These are phyloP conservation scores for Cutaneotrichosporon cavernicola DNA, from an alignment of 1,284 basidiomycete species.

Conservation along the genomic window DNA sequence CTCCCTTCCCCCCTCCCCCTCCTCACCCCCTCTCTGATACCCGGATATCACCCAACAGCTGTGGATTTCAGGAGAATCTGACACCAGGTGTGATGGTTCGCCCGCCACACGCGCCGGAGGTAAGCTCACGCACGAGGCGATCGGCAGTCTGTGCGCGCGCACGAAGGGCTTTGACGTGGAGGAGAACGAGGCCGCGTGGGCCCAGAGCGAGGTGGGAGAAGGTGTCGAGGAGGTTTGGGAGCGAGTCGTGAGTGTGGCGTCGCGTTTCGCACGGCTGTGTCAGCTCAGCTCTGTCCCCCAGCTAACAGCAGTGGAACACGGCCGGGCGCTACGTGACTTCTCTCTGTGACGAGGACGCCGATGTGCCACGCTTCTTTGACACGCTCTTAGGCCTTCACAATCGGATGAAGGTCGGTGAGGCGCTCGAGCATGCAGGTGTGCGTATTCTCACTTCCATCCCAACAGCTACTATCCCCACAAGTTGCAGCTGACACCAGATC, in stretches of 20 bases:
- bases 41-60: too few relatives aligned
- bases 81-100: slow-evolving; percentile 25
- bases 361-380: slow-evolving; percentile 42
- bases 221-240: slow-evolving; percentile 53
- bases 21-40: too few relatives aligned
- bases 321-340: slow-evolving; percentile 50
- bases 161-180: slow-evolving; percentile 35
- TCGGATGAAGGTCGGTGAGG: slow-evolving; percentile 29
- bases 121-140: slow-evolving; percentile 44
- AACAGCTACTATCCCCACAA: not conserved
- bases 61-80: not conserved
- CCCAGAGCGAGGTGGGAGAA: slow-evolving; percentile 50
- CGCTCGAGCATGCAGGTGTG: slow-evolving; percentile 46
- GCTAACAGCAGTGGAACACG: slow-evolving; percentile 44
- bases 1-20: too few relatives aligned
- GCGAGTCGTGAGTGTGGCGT: slow-evolving; percentile 38
- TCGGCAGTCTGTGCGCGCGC: slow-evolving; percentile 41
- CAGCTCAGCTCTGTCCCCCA: not conserved
- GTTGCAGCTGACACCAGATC: slow-evolving; percentile 38
- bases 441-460: slow-evolving; percentile 13
- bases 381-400: slow-evolving; percentile 40
- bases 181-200: slow-evolving; percentile 49
- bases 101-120: not conserved
- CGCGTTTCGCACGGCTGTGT: not conserved
- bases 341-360: slow-evolving; percentile 24